Percentiles rank a stretch among this genome's conserved stretches.
These are phyloP conservation scores for Microglena sp. DNA, from an alignment of 139 green algal species.

Conservation along the genomic window DNA sequence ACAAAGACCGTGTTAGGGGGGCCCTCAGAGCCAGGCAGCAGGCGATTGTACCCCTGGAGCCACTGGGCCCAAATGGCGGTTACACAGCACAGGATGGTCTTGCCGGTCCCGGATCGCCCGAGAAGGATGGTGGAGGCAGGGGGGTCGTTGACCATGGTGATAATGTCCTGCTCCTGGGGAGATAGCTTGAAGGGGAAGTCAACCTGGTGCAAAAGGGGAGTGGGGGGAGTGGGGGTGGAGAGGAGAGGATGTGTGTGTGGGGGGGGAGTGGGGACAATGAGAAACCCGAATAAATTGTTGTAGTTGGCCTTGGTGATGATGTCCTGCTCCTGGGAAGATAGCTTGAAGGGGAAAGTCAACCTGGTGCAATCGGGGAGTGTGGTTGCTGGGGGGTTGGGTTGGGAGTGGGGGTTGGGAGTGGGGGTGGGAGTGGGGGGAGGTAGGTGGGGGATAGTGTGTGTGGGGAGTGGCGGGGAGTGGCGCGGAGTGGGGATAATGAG, in stretches of 20 bases:
- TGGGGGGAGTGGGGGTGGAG: background rate
- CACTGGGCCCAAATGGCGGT: constrained; percentile 11
- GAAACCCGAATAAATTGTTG: no score
- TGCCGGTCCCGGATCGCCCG: constrained; percentile 62
- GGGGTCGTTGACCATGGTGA: constrained; percentile 30
- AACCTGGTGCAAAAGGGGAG: constrained; percentile 5
- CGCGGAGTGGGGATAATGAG: no score
- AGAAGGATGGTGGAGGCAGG: constrained; percentile 49
- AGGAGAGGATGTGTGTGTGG: background rate
- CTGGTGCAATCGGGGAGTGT: background rate
- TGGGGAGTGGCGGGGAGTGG: no score
- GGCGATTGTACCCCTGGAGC: constrained; percentile 5
- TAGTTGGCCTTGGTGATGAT: constrained; percentile 39
- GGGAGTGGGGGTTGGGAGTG: background rate
- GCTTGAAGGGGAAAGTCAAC: constrained; percentile 28
- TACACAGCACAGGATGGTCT: constrained; percentile 55
- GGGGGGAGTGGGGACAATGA: background rate
- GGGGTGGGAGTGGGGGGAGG: no score
- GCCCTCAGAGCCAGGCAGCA: constrained; percentile 3
- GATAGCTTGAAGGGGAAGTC: constrained; percentile 30
- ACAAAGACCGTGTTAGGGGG: constrained; percentile 48
- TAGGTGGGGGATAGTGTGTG: no score
- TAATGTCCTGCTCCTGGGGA: constrained; percentile 47
- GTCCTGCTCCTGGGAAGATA: constrained; percentile 36
- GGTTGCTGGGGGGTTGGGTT: background rate